A percentile compares a stretch with the other conserved stretches of the same genome.
phyloP scores from a whole-genome alignment of 176 grass and related monocot species.

The Leersia perrieri region DNA sequence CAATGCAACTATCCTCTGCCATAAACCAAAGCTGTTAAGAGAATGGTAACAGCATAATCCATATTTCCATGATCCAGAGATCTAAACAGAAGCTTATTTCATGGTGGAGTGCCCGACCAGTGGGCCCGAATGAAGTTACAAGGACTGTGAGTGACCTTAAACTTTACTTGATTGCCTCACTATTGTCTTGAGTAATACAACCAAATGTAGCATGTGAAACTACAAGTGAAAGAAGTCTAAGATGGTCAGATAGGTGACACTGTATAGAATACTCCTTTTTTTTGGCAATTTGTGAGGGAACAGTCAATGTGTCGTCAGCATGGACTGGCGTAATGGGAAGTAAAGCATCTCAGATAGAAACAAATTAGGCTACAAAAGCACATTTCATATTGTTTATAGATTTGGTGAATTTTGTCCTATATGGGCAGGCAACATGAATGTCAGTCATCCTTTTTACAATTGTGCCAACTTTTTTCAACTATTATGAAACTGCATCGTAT shows the following conservation, averaged over 20 bases:
- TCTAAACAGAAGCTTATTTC: conserved; percentile 68
- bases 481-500: not conserved
- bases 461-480: conserved; percentile 24
- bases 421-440: not conserved
- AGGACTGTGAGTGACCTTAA: conserved; percentile 65
- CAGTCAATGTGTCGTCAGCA: conserved; percentile 12
- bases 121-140: conserved; percentile 73
- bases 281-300: conserved; percentile 27
- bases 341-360: conserved; percentile 32
- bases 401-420: conserved; percentile 16
- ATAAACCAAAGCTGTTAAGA: not conserved
- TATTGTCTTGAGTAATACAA: conserved; percentile 12
- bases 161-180: not conserved
- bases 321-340: not conserved
- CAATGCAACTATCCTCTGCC: not conserved
- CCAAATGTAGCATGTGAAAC: conserved; percentile 6
- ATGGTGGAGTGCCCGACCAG: conserved; percentile 52
- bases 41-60: not conserved
- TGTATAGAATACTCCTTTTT: not conserved
- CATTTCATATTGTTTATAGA: not conserved
- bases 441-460: conserved; percentile 6
- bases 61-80: conserved; percentile 49
- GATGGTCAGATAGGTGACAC: not conserved
- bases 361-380: conserved; percentile 23
- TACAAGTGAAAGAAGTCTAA: not conserved